Conservation (phyloP, 2,329 filamentous ascomycete genomes). For the Fusarium metavorans region DNA sequence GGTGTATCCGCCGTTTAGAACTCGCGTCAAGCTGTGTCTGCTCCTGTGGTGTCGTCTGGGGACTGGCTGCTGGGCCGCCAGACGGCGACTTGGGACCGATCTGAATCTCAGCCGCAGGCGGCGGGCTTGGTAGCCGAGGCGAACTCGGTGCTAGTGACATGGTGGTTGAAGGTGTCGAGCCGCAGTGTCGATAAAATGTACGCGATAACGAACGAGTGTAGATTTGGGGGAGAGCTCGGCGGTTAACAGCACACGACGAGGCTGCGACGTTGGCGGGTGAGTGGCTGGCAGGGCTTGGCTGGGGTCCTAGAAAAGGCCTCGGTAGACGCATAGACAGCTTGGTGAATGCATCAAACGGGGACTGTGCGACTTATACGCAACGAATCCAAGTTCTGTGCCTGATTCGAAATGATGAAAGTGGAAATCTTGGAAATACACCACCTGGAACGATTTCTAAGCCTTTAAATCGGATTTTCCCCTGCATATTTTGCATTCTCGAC, state of each 20-base stretch:
- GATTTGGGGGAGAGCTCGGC: slow-evolving; percentile 23
- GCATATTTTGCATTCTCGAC: not conserved
- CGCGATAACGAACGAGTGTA: slow-evolving; percentile 25
- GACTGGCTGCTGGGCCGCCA: slow-evolving; percentile 65
- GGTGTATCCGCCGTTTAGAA: slow-evolving; percentile 86
- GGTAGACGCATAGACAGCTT: slow-evolving; percentile 39
- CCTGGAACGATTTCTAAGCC: not conserved
- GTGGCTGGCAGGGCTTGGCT: slow-evolving; percentile 32
- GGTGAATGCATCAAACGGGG: slow-evolving; percentile 37
- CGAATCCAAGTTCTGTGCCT: slow-evolving; percentile 11
- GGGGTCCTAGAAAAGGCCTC: slow-evolving; percentile 12
- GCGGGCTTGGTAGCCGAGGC: slow-evolving; percentile 92
- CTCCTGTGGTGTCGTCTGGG: slow-evolving; percentile 72
- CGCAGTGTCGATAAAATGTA: slow-evolving; percentile 12
- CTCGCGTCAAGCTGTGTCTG: slow-evolving; percentile 76
- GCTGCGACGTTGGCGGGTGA: slow-evolving; percentile 24
- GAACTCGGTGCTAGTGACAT: slow-evolving; percentile 79
- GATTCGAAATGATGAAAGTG: not conserved
- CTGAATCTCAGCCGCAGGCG: slow-evolving; percentile 94
- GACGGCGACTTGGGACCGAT: slow-evolving; percentile 83
- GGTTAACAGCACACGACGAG: slow-evolving; percentile 29
- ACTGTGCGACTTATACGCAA: slow-evolving; percentile 28
- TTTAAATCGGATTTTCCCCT: not conserved
- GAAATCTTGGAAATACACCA: not conserved
- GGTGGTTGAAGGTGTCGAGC: slow-evolving; percentile 32